These are phyloP conservation scores for Pleurotus pulmonarius DNA, from an alignment of 768 basidiomycete species.

Conservation along the genomic window DNA sequence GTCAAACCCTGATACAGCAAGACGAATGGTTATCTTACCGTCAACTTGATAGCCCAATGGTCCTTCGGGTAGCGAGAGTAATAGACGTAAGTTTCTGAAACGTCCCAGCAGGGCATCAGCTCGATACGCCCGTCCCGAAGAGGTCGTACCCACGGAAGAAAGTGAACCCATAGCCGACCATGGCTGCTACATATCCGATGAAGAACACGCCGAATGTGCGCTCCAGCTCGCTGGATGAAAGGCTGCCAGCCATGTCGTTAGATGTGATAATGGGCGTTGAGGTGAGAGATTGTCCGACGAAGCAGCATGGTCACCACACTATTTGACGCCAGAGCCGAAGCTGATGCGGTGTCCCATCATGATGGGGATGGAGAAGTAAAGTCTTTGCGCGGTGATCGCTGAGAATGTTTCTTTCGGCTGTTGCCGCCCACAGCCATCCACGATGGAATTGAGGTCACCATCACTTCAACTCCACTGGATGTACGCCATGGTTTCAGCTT, in stretches of 20 bases:
- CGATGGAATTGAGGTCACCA: too few relatives aligned
- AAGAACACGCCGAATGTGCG: conserved; percentile 23
- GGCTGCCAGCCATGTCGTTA: conserved; percentile 4
- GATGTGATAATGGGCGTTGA: not conserved
- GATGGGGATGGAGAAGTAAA: too few relatives aligned
- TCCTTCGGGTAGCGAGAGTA: conserved; percentile 20
- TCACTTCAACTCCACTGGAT: too few relatives aligned
- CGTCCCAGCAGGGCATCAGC: not conserved
- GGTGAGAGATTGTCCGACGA: not conserved
- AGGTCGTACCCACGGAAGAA: conserved; percentile 22
- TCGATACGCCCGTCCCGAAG: not conserved
- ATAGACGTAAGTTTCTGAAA: conserved; percentile 24
- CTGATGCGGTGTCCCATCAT: too few relatives aligned
- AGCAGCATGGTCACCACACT: too few relatives aligned
- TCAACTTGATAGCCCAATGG: conserved; percentile 13
- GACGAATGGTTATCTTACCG: conserved; percentile 12
- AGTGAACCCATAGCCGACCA: conserved; percentile 24
- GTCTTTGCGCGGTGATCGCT: too few relatives aligned
- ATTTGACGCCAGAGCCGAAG: too few relatives aligned
- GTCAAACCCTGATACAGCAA: too few relatives aligned
- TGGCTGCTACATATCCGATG: conserved; percentile 22
- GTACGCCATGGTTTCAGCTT: too few relatives aligned
- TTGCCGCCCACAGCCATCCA: too few relatives aligned
- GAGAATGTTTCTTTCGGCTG: too few relatives aligned
- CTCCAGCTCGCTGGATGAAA: conserved; percentile 14